These are phyloP conservation scores for Bocquillonia castaneifolia DNA, from an alignment of 441 rosid genomes.

Conservation along the genomic window DNA sequence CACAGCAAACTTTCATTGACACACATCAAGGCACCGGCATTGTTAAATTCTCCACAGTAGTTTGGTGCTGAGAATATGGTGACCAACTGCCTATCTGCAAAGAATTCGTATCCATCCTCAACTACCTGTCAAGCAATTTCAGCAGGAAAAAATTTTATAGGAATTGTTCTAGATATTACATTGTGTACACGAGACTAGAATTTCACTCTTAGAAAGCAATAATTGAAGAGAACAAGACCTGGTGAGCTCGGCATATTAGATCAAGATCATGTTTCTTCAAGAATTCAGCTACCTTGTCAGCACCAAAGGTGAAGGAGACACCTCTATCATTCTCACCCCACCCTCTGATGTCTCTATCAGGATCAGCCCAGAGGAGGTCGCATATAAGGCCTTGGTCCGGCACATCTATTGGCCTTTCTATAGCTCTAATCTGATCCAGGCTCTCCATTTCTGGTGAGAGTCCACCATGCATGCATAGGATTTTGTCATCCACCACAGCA, in stretches of 20 bases:
- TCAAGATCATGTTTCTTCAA: constrained; percentile 64
- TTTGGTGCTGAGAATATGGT: constrained; percentile 82
- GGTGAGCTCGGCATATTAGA: constrained; percentile 88
- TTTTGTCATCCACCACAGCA: constrained; percentile 75
- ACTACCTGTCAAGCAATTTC: constrained; percentile 48
- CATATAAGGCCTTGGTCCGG: constrained; percentile 78
- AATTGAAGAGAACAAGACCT: constrained; percentile 36
- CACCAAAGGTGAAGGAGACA: constrained; percentile 76
- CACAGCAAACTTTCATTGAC: constrained; percentile 71
- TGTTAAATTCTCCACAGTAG: constrained; percentile 87
- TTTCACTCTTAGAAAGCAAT: neutral
- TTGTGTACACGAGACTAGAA: neutral
- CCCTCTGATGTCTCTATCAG: constrained; percentile 64
- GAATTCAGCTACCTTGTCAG: constrained; percentile 66
- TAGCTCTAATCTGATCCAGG: constrained; percentile 64
- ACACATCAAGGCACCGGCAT: constrained; percentile 85
- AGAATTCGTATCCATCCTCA: constrained; percentile 91
- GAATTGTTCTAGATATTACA: too few relatives aligned
- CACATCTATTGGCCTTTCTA: constrained; percentile 60
- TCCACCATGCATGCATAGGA: constrained; percentile 89
- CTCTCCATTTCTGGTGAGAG: constrained; percentile 70
- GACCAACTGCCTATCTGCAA: constrained; percentile 78
- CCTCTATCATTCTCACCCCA: constrained; percentile 95
- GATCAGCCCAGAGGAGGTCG: constrained; percentile 91
- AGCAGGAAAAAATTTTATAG: neutral